phyloP scores from a whole-genome alignment of 2,329 filamentous ascomycete genomes.

The Aspergillus intermedius region DNA sequence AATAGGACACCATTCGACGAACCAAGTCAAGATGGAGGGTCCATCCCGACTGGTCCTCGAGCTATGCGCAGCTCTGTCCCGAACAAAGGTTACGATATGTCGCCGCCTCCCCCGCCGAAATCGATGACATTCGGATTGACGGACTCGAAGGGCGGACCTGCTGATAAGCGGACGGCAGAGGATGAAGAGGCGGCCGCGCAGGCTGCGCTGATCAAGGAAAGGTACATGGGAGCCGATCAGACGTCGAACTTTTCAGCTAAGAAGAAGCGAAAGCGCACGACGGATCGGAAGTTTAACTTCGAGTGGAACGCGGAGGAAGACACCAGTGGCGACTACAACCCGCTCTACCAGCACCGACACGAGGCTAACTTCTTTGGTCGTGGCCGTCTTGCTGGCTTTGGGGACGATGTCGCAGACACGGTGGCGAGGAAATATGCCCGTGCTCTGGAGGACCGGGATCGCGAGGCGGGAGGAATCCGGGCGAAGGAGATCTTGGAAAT shows the following conservation, averaged over 20 bases:
- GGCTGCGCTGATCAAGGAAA: slow-evolving; percentile 64
- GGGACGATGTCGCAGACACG: slow-evolving; percentile 49
- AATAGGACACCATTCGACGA: slow-evolving; percentile 19
- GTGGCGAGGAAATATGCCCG: slow-evolving; percentile 54
- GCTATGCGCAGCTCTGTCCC: slow-evolving; percentile 53
- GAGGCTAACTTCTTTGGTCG: slow-evolving; percentile 65
- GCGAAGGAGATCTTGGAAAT: slow-evolving; percentile 78
- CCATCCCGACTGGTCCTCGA: slow-evolving; percentile 64
- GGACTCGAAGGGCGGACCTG: slow-evolving; percentile 26
- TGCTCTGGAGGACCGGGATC: slow-evolving; percentile 67
- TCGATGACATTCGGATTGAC: slow-evolving; percentile 19
- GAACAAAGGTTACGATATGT: slow-evolving; percentile 47
- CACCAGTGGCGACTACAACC: slow-evolving; percentile 76
- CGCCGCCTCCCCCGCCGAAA: slow-evolving; percentile 42
- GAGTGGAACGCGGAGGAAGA: slow-evolving; percentile 96
- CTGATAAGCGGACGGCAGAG: slow-evolving; percentile 39
- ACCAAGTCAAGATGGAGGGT: slow-evolving; percentile 19
- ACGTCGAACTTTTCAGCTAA: slow-evolving; percentile 89
- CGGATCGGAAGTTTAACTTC: slow-evolving; percentile 97
- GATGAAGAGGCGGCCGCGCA: slow-evolving; percentile 60
- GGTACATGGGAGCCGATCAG: slow-evolving; percentile 87
- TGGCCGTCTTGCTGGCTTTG: slow-evolving; percentile 61
- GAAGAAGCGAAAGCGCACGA: slow-evolving; percentile 89
- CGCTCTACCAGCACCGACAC: slow-evolving; percentile 64
- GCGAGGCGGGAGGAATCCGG: slow-evolving; percentile 66